Base-by-base conservation (phyloP, 768 basidiomycete genomes). In the Candolleomyces aberdarensis region DNA sequence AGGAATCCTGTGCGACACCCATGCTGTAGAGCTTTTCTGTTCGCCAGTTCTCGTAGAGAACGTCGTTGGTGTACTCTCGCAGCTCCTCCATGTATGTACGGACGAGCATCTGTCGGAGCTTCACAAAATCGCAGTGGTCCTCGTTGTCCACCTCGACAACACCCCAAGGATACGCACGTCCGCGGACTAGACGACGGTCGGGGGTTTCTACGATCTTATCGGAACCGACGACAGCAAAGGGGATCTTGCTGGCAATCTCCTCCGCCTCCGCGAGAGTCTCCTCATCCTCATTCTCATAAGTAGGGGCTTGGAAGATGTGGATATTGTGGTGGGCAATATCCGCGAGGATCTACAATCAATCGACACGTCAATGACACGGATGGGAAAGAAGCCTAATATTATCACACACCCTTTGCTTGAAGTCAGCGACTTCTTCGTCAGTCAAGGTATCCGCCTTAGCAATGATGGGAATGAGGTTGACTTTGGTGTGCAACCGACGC, bases 61-160 rank as follows among this genome's bases (percentile, higher is more conserved):
- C 86, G 69, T 93, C 89, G 71, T 96, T 96, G 67, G 97, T 98
- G 75, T 96, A 92, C 77, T 98, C 97, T 70, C 96, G 82, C 65
- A 99, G 82, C 74, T 99, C 97, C 74, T 99, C 97, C 97, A 99
- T 99, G 74, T 98, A 97, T 10, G 96, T 98, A 59, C 97, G 85
- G 66, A 99, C 91, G 41, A 99, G 90, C 97, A 99, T 98, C 75
- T 98, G 97, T 56, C 97, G 90, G 63, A 99, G 90, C 77, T 98
- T 98, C 75, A 98, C 96, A 72, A 99, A 99, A 74, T 99, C 97
- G 67, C 97, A 99, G 72, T 99, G 97, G 17, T 94, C 92, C 72
- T 98, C 97, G 69, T 99, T 98, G 80, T 99, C 97, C 26, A 99
- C 97, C 73, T 99, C 97, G 65, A 98, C 94, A 54, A 96, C 89